These are phyloP conservation scores for Tulasnella calospora DNA, from an alignment of 768 basidiomycete genomes.

Conservation along the genomic window DNA sequence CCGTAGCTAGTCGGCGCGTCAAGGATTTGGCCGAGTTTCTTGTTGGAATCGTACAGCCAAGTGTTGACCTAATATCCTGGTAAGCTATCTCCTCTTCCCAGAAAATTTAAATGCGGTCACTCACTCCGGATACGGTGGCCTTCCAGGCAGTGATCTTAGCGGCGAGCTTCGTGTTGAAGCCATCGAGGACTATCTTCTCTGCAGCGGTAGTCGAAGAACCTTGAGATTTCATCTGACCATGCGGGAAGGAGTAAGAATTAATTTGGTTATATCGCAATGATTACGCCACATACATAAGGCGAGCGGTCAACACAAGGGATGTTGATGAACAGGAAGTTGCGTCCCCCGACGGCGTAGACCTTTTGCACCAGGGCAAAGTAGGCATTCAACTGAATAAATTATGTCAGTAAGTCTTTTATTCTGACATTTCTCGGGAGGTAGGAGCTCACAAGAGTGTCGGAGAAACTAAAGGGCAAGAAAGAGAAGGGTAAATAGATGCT, in stretches of 20 bases:
- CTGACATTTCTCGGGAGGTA: constrained; percentile 15
- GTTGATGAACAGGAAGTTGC: constrained; percentile 60
- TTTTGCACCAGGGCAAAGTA: constrained; percentile 44
- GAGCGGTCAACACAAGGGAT: constrained; percentile 56
- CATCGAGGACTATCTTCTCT: not conserved
- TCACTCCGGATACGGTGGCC: constrained; percentile 38
- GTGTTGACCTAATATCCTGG: constrained; percentile 38
- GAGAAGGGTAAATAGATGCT: not conserved
- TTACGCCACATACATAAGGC: constrained; percentile 48
- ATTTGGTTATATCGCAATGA: not conserved
- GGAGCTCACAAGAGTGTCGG: constrained; percentile 30
- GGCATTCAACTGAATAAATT: constrained; percentile 36
- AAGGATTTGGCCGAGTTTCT: constrained; percentile 41
- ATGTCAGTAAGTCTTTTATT: constrained; percentile 5
- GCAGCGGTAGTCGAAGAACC: not conserved
- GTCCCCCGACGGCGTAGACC: constrained; percentile 48
- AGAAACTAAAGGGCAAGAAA: not conserved
- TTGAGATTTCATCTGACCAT: not conserved
- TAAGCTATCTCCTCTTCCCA: not conserved
- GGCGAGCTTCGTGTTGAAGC: constrained; percentile 37
- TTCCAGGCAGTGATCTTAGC: constrained; percentile 28
- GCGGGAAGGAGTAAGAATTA: not conserved
- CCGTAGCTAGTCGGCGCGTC: constrained; percentile 49
- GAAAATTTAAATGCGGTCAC: not conserved
- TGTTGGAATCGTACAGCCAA: constrained; percentile 49